Percentiles rank a stretch among this genome's conserved stretches.
These are phyloP conservation scores for Eucalyptus albens DNA, from an alignment of 345 rosid species.

Conservation along the genomic window DNA sequence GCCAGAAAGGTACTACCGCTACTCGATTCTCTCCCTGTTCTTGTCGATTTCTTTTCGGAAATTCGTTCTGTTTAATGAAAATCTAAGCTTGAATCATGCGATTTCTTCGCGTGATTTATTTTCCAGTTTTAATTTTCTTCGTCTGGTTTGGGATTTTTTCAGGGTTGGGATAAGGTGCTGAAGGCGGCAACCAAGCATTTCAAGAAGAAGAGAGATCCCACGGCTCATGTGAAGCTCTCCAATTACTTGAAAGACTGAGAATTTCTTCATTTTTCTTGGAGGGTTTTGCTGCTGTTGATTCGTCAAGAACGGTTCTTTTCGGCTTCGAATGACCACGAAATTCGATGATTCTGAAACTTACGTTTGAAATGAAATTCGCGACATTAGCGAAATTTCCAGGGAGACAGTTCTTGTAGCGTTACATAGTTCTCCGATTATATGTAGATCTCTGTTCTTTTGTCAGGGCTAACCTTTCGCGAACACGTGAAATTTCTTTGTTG, in stretches of 20 bases:
- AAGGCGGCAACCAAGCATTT: conserved; percentile 73
- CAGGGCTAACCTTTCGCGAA: not conserved
- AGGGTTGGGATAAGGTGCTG: conserved; percentile 67
- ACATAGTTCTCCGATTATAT: not conserved
- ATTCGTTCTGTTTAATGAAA: not conserved
- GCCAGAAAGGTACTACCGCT: conserved; percentile 23
- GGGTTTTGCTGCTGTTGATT: not conserved
- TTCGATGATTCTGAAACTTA: not conserved
- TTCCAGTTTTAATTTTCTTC: too few relatives aligned
- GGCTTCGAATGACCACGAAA: not conserved
- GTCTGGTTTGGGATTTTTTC: not conserved
- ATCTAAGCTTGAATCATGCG: not conserved
- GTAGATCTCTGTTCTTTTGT: not conserved
- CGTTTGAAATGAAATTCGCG: not conserved
- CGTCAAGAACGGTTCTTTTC: not conserved
- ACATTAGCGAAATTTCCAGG: not conserved
- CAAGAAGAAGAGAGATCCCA: conserved; percentile 49
- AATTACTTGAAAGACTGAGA: conserved; percentile 12
- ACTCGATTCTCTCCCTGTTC: not conserved
- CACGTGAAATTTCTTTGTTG: not conserved
- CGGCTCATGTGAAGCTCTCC: conserved; percentile 27
- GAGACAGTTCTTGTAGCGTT: not conserved
- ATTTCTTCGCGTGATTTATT: not conserved
- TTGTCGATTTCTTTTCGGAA: not conserved
- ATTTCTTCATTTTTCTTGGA: not conserved